A percentile compares a stretch with the other conserved stretches of the same genome.
phyloP scores from a whole-genome alignment of 257 asterid genomes.

The Verbascum thapsus region DNA sequence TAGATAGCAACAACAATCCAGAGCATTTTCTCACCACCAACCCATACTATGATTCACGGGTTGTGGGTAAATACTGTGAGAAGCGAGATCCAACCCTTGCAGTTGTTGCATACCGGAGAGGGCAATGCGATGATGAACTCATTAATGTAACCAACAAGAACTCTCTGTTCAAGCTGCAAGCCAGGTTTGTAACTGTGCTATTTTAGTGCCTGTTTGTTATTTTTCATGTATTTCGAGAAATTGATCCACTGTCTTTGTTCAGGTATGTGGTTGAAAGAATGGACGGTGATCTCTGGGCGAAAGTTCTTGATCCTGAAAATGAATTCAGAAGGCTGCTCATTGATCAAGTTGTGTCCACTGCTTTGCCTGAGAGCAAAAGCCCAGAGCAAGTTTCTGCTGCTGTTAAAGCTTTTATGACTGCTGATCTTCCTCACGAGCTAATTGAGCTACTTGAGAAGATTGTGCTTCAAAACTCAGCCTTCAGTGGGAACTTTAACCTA shows the following conservation, averaged over 20 bases:
- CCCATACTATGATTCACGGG: conserved; percentile 96
- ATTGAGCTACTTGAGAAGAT: conserved; percentile 98
- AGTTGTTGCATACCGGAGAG: conserved; percentile 98
- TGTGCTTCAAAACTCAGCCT: conserved; percentile 97
- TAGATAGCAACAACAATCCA: conserved; percentile 96
- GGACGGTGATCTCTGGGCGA: conserved; percentile 98
- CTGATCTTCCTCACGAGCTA: conserved; percentile 98
- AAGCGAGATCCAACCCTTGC: conserved; percentile 99
- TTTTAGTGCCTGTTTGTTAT: conserved; percentile 18
- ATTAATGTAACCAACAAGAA: conserved; percentile 93
- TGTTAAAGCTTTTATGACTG: conserved; percentile 98
- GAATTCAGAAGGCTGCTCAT: conserved; percentile 96
- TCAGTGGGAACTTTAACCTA: conserved; percentile 96
- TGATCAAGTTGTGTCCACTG: conserved; percentile 99
- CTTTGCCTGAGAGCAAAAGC: conserved; percentile 99
- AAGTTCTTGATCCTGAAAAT: conserved; percentile 93
- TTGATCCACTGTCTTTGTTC: conserved; percentile 25
- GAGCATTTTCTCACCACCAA: conserved; percentile 99
- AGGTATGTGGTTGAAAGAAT: conserved; percentile 98
- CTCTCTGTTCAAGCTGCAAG: conserved; percentile 92
- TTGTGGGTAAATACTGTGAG: conserved; percentile 99
- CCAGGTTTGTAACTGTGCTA: conserved; percentile 63
- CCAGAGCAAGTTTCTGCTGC: conserved; percentile 99
- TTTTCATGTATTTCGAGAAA: conserved; percentile 20
- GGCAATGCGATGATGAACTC: conserved; percentile 97